Evolutionary conservation across 306 rosid genomes (phyloP).

Genomic region (Rosa rugosa): DNA sequence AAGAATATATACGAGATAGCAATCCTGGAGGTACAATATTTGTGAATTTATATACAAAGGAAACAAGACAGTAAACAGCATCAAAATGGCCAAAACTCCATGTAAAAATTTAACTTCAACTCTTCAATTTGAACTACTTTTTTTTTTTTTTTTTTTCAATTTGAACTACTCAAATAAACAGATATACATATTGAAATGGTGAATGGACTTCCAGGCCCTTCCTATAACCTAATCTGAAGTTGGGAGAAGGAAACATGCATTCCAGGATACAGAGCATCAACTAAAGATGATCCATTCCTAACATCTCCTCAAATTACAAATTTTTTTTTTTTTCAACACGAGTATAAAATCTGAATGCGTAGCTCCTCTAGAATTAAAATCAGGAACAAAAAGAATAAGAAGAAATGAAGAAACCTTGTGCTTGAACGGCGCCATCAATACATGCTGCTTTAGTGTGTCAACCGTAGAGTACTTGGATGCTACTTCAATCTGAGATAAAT

Average conservation of each 20-base stretch:
- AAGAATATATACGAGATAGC: conserved; percentile 78
- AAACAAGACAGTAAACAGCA: neutral
- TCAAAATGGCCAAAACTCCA: neutral
- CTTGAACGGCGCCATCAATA: conserved; percentile 64
- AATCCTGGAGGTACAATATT: conserved; percentile 50
- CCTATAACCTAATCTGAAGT: neutral
- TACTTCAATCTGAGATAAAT: conserved; percentile 70
- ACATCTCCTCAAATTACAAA: neutral
- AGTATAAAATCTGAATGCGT: neutral
- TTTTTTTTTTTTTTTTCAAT: too few relatives aligned
- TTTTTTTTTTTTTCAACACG: neutral
- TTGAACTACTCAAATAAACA: neutral
- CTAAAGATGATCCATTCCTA: neutral
- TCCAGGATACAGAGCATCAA: neutral
- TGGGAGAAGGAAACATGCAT: too few relatives aligned
- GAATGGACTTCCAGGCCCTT: neutral
- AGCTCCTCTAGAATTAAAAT: neutral
- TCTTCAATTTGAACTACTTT: neutral
- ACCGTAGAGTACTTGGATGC: conserved; percentile 83
- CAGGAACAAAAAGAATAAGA: neutral
- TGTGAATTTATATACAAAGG: neutral
- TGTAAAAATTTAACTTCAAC: neutral
- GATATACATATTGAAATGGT: neutral
- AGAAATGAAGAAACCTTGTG: conserved; percentile 51
- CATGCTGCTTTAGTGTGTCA: conserved; percentile 75